Evolutionary conservation across 257 asterid species (phyloP), one percentile per base, ranked within the genome.

Genomic region (Plantago major): DNA sequence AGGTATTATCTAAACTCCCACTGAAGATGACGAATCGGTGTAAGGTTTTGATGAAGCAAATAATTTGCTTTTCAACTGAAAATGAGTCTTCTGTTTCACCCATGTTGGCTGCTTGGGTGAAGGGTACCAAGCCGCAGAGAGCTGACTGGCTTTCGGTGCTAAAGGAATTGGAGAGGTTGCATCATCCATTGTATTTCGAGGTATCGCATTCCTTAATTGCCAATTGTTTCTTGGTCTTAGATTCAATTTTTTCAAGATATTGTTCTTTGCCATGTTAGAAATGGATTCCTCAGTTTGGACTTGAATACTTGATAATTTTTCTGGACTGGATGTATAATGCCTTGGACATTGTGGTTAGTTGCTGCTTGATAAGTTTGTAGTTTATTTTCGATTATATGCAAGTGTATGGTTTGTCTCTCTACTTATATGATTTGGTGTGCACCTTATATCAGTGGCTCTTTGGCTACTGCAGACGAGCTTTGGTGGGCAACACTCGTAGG

Each of bases 61-160:
- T 92, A 3, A 70, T 86, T 52, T 82, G 93, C 71, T 86, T 71
- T 63, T 66, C 91, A 13, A 40, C 73, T 51, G 90, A 83, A 73
- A 83, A 70, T 37, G 83, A 87, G 26, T 73, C 76, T 61, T 71
- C 7, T 33, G 40, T 89, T 42, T 49, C 81, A 33, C 58, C 44
- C 14, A 73, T 89, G 87, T 55, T 89, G 83, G 83, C 77, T 70
- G 67, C 78, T 38, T 92, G 95, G 97, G 95, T 81, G 76, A 92
- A 71, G 84, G 84, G 88, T 60, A 81, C 86, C 69, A 80, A 78
- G 64, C 98, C 97, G 55, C 67, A 44, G 16, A 76, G 98, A 80
- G 81, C 90, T 57, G 95, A 91, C 69, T 91, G 98, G 98, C 90
- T 91, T 63, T 44, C 73, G 58, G 79, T 81, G 76, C 88, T 91